A percentile compares a stretch with the other conserved stretches of the same genome.
Conservation (phyloP, 1,284 basidiomycete genomes). For the Moniliophthora roreri region DNA sequence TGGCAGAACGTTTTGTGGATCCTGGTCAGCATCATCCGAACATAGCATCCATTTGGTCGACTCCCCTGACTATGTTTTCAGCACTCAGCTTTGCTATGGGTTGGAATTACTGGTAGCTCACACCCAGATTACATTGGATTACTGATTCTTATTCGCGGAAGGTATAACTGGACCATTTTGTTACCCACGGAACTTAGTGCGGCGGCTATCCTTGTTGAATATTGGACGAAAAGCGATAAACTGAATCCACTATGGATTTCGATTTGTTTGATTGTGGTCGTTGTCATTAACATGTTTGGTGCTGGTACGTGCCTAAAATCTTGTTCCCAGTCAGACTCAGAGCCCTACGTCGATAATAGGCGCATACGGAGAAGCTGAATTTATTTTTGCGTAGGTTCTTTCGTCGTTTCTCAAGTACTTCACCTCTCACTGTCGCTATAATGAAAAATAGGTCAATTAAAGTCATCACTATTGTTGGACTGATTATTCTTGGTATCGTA, state of each 20-base stretch:
- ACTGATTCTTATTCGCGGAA: constrained; percentile 12
- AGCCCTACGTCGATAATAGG: constrained; percentile 29
- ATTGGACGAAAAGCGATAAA: constrained; percentile 49
- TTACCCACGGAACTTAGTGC: constrained; percentile 81
- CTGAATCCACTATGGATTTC: constrained; percentile 79
- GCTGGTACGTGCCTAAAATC: constrained; percentile 45
- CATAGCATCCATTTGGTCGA: not conserved
- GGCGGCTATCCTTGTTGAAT: constrained; percentile 75
- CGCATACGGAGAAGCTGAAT: constrained; percentile 74
- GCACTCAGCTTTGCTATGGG: constrained; percentile 83
- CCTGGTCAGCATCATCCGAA: constrained; percentile 3
- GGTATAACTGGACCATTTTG: constrained; percentile 68
- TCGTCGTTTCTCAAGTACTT: not conserved
- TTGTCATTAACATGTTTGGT: constrained; percentile 77
- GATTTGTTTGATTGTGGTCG: constrained; percentile 64
- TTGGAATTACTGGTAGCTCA: constrained; percentile 58
- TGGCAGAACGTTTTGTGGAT: constrained; percentile 42
- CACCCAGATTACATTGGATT: no score
- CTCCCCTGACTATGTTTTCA: constrained; percentile 78
- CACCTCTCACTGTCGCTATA: no score
- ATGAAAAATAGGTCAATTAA: constrained; percentile 81
- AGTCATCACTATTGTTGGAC: constrained; percentile 70
- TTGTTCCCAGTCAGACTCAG: not conserved
- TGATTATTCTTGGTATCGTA: constrained; percentile 65
- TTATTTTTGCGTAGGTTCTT: constrained; percentile 56